Conservation (phyloP, 2,329 filamentous ascomycete species). For the Aspergillus hortae region DNA sequence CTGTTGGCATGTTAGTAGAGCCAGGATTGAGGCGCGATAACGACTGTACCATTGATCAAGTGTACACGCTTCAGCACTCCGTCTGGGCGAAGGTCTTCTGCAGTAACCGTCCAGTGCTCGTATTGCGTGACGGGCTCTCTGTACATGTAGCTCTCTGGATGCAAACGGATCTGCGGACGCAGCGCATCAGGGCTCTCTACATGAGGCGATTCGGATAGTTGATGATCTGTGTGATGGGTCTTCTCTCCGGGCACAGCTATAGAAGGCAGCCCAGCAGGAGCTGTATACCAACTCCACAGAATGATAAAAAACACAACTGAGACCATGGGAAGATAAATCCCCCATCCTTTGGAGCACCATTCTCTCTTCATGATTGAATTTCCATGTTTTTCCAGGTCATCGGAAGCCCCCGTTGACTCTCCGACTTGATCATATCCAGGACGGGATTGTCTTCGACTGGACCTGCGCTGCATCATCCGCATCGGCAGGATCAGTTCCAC, state of each 20-base stretch:
- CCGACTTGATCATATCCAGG: not conserved
- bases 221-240: not conserved
- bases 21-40: not conserved
- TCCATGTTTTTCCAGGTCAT: not conserved
- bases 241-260: not conserved
- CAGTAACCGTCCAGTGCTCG: slow-evolving; percentile 42
- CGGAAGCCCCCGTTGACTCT: too few relatives aligned
- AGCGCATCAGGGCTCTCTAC: not conserved
- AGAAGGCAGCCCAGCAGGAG: not conserved
- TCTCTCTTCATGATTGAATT: not conserved
- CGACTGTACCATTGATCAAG: slow-evolving; percentile 45
- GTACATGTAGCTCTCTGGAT: slow-evolving; percentile 42
- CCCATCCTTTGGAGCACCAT: not conserved
- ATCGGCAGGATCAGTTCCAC: not conserved
- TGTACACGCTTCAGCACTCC: slow-evolving; percentile 50
- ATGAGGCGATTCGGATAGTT: not conserved
- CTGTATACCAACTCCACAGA: not conserved
- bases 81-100: slow-evolving; percentile 41
- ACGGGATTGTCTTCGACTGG: slow-evolving; percentile 14
- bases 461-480: slow-evolving; percentile 15
- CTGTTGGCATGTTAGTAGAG: slow-evolving; percentile 14
- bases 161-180: slow-evolving; percentile 30
- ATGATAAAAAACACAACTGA: not conserved
- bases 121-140: slow-evolving; percentile 32
- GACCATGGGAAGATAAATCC: not conserved